Percentiles rank a stretch among this genome's conserved stretches.
These are phyloP conservation scores for Alternaria sp. DNA, from an alignment of 2,329 filamentous ascomycete genomes.

Conservation along the genomic window DNA sequence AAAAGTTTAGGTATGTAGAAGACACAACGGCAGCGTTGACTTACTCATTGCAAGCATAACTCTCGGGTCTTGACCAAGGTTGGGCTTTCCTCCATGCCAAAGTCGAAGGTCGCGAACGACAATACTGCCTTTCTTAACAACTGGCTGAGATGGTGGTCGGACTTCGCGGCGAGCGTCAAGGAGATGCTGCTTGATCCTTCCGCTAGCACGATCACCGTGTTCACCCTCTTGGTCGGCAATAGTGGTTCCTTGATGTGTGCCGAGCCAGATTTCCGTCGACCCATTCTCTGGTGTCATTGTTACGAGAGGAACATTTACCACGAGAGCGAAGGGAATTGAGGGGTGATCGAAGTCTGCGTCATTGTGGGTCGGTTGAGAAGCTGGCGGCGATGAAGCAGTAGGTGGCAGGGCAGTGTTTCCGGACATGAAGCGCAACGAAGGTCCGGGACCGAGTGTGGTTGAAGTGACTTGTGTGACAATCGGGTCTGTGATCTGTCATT, in stretches of 20 bases:
- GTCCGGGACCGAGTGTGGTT: conserved; percentile 48
- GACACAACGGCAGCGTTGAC: conserved; percentile 4
- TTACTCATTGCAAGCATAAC: conserved; percentile 56
- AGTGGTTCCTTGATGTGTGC: conserved; percentile 54
- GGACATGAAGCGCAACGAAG: conserved; percentile 44
- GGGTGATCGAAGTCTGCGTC: conserved; percentile 48
- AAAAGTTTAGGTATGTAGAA: conserved; percentile 6
- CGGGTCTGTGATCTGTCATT: conserved; percentile 52
- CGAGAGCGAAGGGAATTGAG: conserved; percentile 55
- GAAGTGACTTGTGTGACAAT: conserved; percentile 66
- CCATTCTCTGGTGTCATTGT: conserved; percentile 58
- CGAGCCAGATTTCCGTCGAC: conserved; percentile 61
- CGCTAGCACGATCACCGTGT: conserved; percentile 49
- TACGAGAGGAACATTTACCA: conserved; percentile 59
- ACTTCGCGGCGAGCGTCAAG: conserved; percentile 27
- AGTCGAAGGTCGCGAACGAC: conserved; percentile 58
- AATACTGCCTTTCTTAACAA: conserved; percentile 55
- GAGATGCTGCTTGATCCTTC: conserved; percentile 38
- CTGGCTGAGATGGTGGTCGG: conserved; percentile 34
- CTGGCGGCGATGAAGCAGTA: conserved; percentile 47
- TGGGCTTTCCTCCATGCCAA: conserved; percentile 63
- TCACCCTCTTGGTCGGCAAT: conserved; percentile 48
- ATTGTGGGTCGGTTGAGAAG: conserved; percentile 46
- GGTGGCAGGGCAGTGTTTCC: conserved; percentile 56
- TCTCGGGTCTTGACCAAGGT: conserved; percentile 51